phyloP scores from a whole-genome alignment of 257 asterid genomes.

The Prunella vulgaris region DNA sequence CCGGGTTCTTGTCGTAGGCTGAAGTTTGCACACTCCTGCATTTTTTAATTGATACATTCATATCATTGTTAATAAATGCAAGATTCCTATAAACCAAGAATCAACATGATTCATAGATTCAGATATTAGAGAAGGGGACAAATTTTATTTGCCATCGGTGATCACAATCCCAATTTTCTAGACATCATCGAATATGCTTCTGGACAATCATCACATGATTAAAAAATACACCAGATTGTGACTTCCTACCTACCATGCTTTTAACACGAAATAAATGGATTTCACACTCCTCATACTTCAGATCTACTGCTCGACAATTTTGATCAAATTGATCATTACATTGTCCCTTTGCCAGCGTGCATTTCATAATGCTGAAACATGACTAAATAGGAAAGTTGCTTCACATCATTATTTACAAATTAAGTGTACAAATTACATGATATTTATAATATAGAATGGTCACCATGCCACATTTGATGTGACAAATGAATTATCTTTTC shows the following conservation, averaged over 20 bases:
- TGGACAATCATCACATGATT: neutral
- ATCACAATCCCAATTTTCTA: neutral
- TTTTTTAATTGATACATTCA: neutral
- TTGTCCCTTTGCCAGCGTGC: neutral
- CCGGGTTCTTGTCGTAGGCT: conserved; percentile 75
- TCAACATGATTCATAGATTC: neutral
- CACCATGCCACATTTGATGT: neutral
- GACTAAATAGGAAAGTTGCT: neutral
- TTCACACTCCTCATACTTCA: neutral
- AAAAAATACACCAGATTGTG: neutral
- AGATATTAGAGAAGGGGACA: no score
- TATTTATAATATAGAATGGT: neutral
- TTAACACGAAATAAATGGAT: no score
- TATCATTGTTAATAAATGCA: neutral
- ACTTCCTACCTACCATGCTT: neutral
- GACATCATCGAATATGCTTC: neutral
- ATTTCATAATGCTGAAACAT: neutral
- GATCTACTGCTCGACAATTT: neutral
- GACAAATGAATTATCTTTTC: neutral
- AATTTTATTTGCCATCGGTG: no score
- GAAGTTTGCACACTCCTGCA: conserved; percentile 72
- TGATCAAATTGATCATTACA: neutral
- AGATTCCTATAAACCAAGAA: neutral
- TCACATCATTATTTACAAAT: neutral
- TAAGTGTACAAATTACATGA: neutral